Conservation (phyloP, 163 green algal species). For the Prototheca cutis region DNA sequence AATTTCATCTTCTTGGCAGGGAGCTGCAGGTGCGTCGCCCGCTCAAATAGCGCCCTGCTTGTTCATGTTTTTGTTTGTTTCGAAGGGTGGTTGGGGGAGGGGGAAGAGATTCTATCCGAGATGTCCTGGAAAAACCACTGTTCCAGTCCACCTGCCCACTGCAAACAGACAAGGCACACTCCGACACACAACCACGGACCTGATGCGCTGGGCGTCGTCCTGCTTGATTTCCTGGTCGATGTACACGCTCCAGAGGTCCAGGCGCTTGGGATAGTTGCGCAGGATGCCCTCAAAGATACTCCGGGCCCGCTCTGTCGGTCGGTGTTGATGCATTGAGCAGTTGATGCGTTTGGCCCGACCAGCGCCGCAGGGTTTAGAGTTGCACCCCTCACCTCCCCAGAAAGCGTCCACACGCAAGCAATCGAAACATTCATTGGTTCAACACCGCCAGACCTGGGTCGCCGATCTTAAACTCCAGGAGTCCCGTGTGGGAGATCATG, state of each 20-base stretch:
- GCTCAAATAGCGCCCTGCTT: constrained; percentile 73
- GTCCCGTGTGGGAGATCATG: constrained; percentile 54
- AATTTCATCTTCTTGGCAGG: constrained; percentile 95
- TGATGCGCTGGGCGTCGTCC: constrained; percentile 48
- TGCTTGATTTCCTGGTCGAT: constrained; percentile 80
- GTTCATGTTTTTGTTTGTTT: too few species aligned
- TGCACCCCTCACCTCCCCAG: too few species aligned
- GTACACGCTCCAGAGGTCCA: constrained; percentile 95
- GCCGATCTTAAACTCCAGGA: constrained; percentile 76
- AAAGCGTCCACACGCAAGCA: too few species aligned
- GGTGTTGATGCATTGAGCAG: not conserved
- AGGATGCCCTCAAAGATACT: constrained; percentile 79
- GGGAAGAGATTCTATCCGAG: too few species aligned
- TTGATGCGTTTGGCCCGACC: too few species aligned
- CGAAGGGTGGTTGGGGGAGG: too few species aligned
- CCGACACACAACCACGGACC: too few species aligned
- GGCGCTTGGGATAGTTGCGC: constrained; percentile 81
- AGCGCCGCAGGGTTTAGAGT: too few species aligned
- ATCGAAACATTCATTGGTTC: too few species aligned
- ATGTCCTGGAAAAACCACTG: too few species aligned
- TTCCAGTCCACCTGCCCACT: too few species aligned
- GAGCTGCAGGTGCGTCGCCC: constrained; percentile 71
- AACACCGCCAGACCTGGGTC: constrained; percentile 22
- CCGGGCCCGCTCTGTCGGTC: constrained; percentile 53
- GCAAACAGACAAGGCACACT: too few species aligned